Base-by-base conservation (phyloP, 2,329 filamentous ascomycete genomes). In the Alternaria rosae region DNA sequence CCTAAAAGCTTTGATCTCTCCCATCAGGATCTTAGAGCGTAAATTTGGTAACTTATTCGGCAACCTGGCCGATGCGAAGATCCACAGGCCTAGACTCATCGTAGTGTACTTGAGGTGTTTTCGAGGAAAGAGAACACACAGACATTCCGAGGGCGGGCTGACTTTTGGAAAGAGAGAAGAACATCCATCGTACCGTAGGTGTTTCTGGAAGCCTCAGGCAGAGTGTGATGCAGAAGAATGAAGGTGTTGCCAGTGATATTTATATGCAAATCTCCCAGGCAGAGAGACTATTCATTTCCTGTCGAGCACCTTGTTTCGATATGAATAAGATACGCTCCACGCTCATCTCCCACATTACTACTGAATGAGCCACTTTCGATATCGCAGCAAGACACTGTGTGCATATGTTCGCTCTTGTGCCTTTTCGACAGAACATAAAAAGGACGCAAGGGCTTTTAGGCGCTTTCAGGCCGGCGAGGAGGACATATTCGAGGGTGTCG, bases 391-490 rank as follows among this genome's bases (percentile, higher is more conserved):
- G 4, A 17, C n/a, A 38, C 0, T 17, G n/a, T 11, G 2, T 15
- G 35, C 35, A 38, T 38, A 3, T 38, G 35, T 38, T 38, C 35
- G 35, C 35, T 38, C 0, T 38, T 6, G 8, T 38, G n/a, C 35
- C 35, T 38, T 38, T 38, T 38, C 35, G 2, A 0, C 2, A 35
- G 32, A 35, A 35, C 32, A 35, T 35, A 0, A 4, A 9, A 4
- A n/a, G 6, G 3, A 9, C 0, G 3, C 2, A 3, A n/a, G 3
- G 4, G 5, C 7, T n/a, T 35, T n/a, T 2, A 9, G 13, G 8
- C 32, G 8, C 32, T 2, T n/a, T 10, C 32, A 38, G 35, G 9
- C n/a, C n/a, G 35, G 15, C 9, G n/a, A 11, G n/a, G 10, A 38
- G 35, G 8, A 1, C 32, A 38, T 38, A 9, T 10, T 38, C 32